These are phyloP conservation scores for Metschnikowia matae DNA, from an alignment of 805 yeast genomes.

Conservation along the genomic window DNA sequence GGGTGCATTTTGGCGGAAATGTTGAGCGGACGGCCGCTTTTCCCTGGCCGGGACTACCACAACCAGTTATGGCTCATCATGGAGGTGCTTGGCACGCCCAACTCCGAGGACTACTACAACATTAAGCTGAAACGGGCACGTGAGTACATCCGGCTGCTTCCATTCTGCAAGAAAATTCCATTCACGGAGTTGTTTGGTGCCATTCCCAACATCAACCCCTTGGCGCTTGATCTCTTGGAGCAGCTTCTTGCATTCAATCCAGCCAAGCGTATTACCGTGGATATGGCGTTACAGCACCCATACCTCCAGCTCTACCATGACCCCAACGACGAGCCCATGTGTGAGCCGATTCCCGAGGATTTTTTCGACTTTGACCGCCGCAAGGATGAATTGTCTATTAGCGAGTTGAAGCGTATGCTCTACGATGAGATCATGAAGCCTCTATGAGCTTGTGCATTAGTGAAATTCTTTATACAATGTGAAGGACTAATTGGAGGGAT, in stretches of 20 bases:
- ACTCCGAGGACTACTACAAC: conserved; percentile 67
- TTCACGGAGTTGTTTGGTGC: conserved; percentile 16
- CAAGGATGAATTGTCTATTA: conserved; percentile 72
- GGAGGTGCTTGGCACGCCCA: conserved; percentile 84
- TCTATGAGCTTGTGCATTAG: conserved; percentile 16
- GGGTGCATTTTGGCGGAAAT: conserved; percentile 95
- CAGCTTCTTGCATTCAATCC: conserved; percentile 72
- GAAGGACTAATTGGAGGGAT: too few species aligned
- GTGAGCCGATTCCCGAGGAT: conserved; percentile 76
- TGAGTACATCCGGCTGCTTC: conserved; percentile 79
- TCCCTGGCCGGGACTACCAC: conserved; percentile 93
- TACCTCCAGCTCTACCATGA: conserved; percentile 93
- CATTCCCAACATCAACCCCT: conserved; percentile 32
- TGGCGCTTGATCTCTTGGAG: conserved; percentile 56
- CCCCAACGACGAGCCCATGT: conserved; percentile 87
- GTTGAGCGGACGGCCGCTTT: conserved; percentile 78
- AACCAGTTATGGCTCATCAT: conserved; percentile 83
- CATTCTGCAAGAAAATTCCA: conserved; percentile 54
- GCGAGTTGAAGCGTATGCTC: conserved; percentile 72
- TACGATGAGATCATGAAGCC: conserved; percentile 77
- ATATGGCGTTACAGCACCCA: conserved; percentile 72
- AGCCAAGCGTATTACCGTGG: conserved; percentile 64
- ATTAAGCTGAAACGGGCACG: conserved; percentile 80
- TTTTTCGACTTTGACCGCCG: conserved; percentile 85
- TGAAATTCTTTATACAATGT: too few species aligned